These are phyloP conservation scores for Oryza australiensis DNA, from an alignment of 176 grass and related monocot genomes.

Conservation along the genomic window DNA sequence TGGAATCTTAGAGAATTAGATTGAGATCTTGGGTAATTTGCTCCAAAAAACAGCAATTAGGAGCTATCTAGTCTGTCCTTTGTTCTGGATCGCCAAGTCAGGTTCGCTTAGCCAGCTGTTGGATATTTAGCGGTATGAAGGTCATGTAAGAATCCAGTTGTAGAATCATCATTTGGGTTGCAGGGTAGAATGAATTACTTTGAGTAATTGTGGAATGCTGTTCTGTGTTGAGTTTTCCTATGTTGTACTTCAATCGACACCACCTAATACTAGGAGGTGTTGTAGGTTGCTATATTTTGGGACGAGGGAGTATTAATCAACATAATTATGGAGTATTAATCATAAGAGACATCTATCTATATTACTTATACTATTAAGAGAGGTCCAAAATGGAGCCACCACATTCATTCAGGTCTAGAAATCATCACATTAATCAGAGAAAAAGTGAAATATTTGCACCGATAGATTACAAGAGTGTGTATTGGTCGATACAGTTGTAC, in stretches of 20 bases:
- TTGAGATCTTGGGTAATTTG: conserved; percentile 38
- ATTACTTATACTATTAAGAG: too few species aligned
- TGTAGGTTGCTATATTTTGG: too few species aligned
- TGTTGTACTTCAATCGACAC: not conserved
- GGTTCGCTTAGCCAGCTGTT: not conserved
- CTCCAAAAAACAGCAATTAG: not conserved
- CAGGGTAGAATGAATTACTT: not conserved
- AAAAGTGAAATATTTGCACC: not conserved
- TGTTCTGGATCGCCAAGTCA: not conserved
- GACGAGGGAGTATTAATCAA: too few species aligned
- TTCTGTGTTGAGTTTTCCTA: not conserved
- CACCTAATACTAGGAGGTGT: too few species aligned
- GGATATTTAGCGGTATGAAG: not conserved
- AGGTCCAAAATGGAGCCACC: not conserved
- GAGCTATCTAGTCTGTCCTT: not conserved
- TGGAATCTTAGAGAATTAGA: conserved; percentile 19
- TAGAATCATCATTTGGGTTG: not conserved
- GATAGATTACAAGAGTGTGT: not conserved
- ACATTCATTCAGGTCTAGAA: not conserved
- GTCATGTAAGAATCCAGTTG: not conserved
- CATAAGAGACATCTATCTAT: too few species aligned
- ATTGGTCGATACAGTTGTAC: not conserved
- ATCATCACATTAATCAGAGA: not conserved
- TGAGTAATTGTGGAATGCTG: not conserved
- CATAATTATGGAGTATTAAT: not conserved